Evolutionary conservation across 106 monocot genomes (phyloP).

Genomic region (Acorus calamus): DNA sequence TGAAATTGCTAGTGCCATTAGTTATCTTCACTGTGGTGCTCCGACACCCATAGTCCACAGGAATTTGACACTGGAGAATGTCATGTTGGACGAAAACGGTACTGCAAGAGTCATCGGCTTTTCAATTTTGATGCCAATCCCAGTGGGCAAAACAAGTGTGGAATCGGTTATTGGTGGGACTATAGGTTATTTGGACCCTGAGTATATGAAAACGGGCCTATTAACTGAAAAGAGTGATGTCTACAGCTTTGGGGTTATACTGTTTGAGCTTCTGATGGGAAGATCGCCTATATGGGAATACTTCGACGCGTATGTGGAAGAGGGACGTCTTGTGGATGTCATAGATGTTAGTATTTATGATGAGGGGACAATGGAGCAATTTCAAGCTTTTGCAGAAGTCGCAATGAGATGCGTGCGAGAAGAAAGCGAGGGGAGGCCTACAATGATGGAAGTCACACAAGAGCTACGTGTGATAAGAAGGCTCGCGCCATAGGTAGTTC

Average conservation of each 20-base stretch:
- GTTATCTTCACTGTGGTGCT: not conserved
- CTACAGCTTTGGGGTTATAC: not conserved
- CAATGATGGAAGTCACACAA: too few species aligned
- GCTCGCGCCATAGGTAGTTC: too few species aligned
- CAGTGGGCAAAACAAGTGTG: not conserved
- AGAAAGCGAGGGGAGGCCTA: too few species aligned
- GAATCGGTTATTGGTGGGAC: not conserved
- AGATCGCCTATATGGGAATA: too few species aligned
- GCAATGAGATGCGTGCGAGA: too few species aligned
- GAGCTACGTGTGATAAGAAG: too few species aligned
- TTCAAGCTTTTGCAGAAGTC: too few species aligned
- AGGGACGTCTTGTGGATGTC: too few species aligned
- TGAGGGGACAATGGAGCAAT: too few species aligned
- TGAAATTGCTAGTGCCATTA: not conserved
- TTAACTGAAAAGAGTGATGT: conserved; percentile 5
- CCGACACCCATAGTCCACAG: not conserved
- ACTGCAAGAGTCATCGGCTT: not conserved
- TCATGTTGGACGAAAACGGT: not conserved
- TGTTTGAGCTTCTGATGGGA: not conserved
- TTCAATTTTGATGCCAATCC: not conserved
- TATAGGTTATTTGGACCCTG: not conserved
- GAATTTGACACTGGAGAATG: not conserved
- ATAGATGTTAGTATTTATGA: too few species aligned
- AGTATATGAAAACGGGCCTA: not conserved
- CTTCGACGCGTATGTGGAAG: too few species aligned